Evolutionary conservation across 495 filamentous ascomycete species (phyloP), one percentile per base, ranked within the genome.

Genomic region (Lasiosphaeria miniovina): DNA sequence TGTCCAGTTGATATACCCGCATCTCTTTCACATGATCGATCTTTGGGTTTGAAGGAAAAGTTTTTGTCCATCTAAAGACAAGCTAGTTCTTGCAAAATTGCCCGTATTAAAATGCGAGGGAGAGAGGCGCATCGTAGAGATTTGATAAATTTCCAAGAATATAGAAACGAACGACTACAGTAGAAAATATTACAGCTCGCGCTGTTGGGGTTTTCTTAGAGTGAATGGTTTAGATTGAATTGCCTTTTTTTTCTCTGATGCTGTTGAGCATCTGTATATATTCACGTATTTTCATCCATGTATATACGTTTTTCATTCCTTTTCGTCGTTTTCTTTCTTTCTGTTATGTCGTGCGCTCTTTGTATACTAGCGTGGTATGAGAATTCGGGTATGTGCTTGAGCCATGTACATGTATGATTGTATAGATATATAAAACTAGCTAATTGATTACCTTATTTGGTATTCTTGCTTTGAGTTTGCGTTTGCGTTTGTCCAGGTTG

Each of bases 1-100:
- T 98, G 88, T 86, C 88, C 52, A 55, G 51, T 58, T 60, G 35
- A 61, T 38, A 34, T 3, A 41, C 24, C 24, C 24, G 24, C 24
- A 24, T 24, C 24, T 57, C 32, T 48, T 55, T 40, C 24, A 51
- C 3, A 24, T 17, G 4, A 55, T 46, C 24, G 49, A 48, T 24
- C 24, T 24, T 24, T 24, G 24, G 24, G 24, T 24, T 24, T 24
- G 24, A 24, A 24, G 24, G 24, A 24, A 24, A 24, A 24, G 14
- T 57, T 57, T 49, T 50, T 10, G 36, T 2, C 43, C 12, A 46
- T 3, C 12, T n/a, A 46, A 0, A 46, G 43, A 11, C 12, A 14
- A 46, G 43, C 43, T 14, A 14, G 2, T n/a, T 14, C 15, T 46
- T 46, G 12, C 43, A 46, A 5, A 46, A 4, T 4, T 46, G 43